Evolutionary conservation across 2,329 filamentous ascomycete genomes (phyloP), one percentile per base, ranked within the genome.

Genomic region (Aspergillus aculeatinus): DNA sequence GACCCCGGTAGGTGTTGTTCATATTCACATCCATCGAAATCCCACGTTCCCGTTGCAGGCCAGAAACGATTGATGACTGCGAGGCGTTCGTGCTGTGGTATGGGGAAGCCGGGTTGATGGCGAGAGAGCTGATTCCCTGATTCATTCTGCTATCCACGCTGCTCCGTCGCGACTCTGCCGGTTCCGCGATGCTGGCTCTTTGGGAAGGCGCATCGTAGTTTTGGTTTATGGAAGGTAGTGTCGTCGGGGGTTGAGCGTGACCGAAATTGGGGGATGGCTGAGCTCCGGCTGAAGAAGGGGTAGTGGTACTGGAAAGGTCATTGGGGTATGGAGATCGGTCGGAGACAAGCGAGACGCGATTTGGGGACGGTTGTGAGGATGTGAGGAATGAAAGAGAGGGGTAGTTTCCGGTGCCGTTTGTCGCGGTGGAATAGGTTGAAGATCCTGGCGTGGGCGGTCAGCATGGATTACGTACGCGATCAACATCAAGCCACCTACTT

Each of bases 141-240:
- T 81, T 81, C 70, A 82, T 76, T 55, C 80, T 73, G 63, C 80
- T 82, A 59, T 81, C 79, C 21, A 82, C 70, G 57, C 80, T 82
- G 66, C 80, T 81, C 47, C 80, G 78, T 50, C 80, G 76, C 11
- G 80, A 81, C 59, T 81, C 79, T 19, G 76, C 63, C 16, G 73
- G 73, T n/a, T 81, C 78, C 14, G 65, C 69, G 42, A 72, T 72
- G 66, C 75, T 80, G 25, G 70, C 71, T 33, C 76, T 74, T 23
- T 83, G 79, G 1, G 80, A 76, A 33, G 76, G 71, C 5, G 79
- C 78, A 52, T 87, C 84, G 50, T 82, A 79, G 62, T 83, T 84
- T 65, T 86, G 84, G 55, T 85, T 86, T 63, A 87, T 81, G 0
- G 84, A 84, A 2, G 85, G 85, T 10, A 87, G 73, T 47, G 79